phyloP scores from a whole-genome alignment of 2,329 filamentous ascomycete species.

The Didymella pomorum region DNA sequence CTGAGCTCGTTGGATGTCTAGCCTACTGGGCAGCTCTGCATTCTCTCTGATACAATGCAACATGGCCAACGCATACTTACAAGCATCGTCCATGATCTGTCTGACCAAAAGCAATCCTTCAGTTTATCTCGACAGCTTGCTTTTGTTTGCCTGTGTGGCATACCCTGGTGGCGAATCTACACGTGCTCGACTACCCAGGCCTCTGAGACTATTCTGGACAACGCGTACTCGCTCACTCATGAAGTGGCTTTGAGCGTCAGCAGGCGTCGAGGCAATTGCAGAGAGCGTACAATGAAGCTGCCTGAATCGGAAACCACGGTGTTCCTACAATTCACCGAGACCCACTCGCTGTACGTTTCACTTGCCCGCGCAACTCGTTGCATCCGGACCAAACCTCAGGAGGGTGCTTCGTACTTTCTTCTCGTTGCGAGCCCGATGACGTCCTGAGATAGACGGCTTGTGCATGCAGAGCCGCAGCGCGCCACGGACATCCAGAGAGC shows the following conservation, averaged over 20 bases:
- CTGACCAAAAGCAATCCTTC: background rate
- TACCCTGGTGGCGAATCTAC: background rate
- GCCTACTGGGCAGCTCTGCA: conserved; percentile 30
- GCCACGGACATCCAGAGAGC: background rate
- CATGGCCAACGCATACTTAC: conserved; percentile 11
- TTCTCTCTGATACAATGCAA: conserved; percentile 14
- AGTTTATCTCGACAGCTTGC: background rate
- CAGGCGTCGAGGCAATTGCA: background rate
- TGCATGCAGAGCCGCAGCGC: background rate
- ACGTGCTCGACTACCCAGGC: background rate
- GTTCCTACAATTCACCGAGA: background rate
- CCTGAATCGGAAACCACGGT: background rate
- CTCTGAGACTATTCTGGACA: background rate
- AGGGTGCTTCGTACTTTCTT: background rate
- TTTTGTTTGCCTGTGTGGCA: background rate
- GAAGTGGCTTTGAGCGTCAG: background rate
- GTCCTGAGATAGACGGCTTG: background rate
- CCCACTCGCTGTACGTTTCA: background rate
- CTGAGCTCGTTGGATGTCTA: conserved; percentile 2
- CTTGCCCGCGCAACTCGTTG: background rate
- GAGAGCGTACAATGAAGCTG: background rate
- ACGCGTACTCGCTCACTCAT: background rate
- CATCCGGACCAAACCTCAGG: background rate
- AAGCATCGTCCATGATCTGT: background rate
- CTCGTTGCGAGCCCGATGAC: conserved; percentile 3